A percentile compares a stretch with the other conserved stretches of the same genome.
Evolutionary conservation across 495 filamentous ascomycete species (phyloP).

Genomic region (Penicillium alfredii): DNA sequence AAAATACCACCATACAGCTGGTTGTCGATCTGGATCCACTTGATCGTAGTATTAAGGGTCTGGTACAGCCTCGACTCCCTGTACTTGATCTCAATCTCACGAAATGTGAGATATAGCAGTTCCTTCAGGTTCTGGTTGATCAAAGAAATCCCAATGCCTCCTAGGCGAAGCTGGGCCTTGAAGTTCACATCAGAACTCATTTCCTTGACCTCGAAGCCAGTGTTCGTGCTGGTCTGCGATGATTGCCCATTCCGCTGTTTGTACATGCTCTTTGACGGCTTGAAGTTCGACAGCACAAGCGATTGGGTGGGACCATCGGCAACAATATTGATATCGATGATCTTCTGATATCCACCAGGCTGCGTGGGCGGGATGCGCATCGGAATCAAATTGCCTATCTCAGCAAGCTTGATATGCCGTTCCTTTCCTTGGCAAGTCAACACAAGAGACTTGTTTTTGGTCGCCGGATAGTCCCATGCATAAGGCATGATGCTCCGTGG

Average conservation of each 20-base stretch:
- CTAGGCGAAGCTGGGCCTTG: conserved; percentile 77
- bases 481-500: conserved; percentile 98
- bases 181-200: conserved; percentile 81
- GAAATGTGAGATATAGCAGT: conserved; percentile 87
- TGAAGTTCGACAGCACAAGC: conserved; percentile 90
- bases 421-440: conserved; percentile 73
- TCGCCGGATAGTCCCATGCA: conserved; percentile 96
- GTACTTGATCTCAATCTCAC: conserved; percentile 86
- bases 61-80: conserved; percentile 90
- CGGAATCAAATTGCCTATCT: conserved; percentile 91
- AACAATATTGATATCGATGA: conserved; percentile 91
- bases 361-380: conserved; percentile 68
- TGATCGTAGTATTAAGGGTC: conserved; percentile 80
- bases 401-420: conserved; percentile 84
- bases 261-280: conserved; percentile 88
- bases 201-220: conserved; percentile 89
- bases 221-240: conserved; percentile 53
- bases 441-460: conserved; percentile 90
- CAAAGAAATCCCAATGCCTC: conserved; percentile 88
- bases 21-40: conserved; percentile 99
- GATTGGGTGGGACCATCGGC: conserved; percentile 95
- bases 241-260: conserved; percentile 62
- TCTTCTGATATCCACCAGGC: conserved; percentile 57
- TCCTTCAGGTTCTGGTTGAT: conserved; percentile 90
- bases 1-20: conserved; percentile 98